Evolutionary conservation across 805 yeast genomes (phyloP).

Genomic region (Myxozyma melibiosi): DNA sequence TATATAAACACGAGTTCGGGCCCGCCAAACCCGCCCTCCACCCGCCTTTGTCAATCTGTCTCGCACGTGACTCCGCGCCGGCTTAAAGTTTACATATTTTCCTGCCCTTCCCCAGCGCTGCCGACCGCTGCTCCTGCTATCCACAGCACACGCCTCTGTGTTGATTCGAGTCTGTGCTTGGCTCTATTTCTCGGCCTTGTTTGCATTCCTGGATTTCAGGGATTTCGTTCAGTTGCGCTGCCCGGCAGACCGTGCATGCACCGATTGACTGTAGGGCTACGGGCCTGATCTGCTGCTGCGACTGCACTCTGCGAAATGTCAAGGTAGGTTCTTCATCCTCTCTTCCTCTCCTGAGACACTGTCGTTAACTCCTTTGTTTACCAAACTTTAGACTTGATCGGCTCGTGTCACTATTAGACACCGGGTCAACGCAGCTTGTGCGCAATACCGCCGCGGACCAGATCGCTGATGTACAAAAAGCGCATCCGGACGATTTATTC

Average conservation of each 20-base stretch:
- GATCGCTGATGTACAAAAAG: slow-evolving; percentile 87
- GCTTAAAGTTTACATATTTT: slow-evolving; percentile 9
- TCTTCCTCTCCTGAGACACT: not conserved
- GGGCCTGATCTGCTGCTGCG: slow-evolving; percentile 7
- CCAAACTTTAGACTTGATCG: slow-evolving; percentile 51
- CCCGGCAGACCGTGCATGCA: not conserved
- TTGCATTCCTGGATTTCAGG: too few species aligned
- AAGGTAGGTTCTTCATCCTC: slow-evolving; percentile 11
- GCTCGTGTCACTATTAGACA: slow-evolving; percentile 68
- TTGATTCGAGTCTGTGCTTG: too few species aligned
- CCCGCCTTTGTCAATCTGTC: not conserved
- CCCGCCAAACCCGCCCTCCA: slow-evolving; percentile 15
- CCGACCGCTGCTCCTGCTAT: too few species aligned
- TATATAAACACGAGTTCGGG: slow-evolving; percentile 23
- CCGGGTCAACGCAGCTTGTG: slow-evolving; percentile 92
- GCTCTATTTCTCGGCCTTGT: too few species aligned
- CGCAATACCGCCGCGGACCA: slow-evolving; percentile 98
- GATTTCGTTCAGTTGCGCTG: too few species aligned
- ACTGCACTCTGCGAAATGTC: slow-evolving; percentile 14
- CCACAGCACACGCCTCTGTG: too few species aligned
- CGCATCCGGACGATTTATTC: slow-evolving; percentile 90
- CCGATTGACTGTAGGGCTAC: slow-evolving; percentile 1
- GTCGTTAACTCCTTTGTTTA: not conserved
- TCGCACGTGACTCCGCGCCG: slow-evolving; percentile 15
- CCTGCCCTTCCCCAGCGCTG: too few species aligned